Percentiles rank a stretch among this genome's conserved stretches.
Conservation (phyloP, 1,284 basidiomycete species). For the Ceratobasidium sp. region DNA sequence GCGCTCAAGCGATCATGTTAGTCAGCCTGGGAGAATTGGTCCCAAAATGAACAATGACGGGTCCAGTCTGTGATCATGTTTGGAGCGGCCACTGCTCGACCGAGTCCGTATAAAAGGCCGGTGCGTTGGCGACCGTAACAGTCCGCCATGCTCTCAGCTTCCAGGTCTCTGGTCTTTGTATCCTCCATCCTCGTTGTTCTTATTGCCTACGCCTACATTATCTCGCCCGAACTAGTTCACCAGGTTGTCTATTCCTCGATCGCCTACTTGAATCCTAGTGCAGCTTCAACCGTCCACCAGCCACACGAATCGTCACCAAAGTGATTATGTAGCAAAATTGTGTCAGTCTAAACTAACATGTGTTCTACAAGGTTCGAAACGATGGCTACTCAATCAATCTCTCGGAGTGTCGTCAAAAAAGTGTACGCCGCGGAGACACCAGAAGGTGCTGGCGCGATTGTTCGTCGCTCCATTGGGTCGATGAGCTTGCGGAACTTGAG, state of each 20-base stretch:
- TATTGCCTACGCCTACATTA: slow-evolving; percentile 38
- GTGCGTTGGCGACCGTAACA: slow-evolving; percentile 7
- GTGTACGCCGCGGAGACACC: slow-evolving; percentile 82
- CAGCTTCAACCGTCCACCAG: not conserved
- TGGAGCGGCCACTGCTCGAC: slow-evolving; percentile 19
- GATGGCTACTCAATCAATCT: slow-evolving; percentile 54
- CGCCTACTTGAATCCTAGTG: slow-evolving; percentile 12
- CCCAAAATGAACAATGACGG: slow-evolving; percentile 13
- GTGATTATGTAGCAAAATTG: not conserved
- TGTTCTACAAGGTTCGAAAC: not conserved
- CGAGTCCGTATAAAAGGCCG: slow-evolving; percentile 36
- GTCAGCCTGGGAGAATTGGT: not conserved
- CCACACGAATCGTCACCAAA: not conserved
- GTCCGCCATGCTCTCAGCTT: slow-evolving; percentile 18
- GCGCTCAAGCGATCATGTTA: not conserved
- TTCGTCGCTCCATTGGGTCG: slow-evolving; percentile 90
- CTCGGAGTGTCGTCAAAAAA: slow-evolving; percentile 77
- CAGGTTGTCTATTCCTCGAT: slow-evolving; percentile 27
- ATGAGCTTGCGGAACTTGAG: slow-evolving; percentile 80
- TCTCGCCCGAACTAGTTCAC: slow-evolving; percentile 24
- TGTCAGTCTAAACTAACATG: not conserved
- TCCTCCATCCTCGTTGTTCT: slow-evolving; percentile 25
- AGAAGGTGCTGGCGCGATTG: slow-evolving; percentile 89
- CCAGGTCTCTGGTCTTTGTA: slow-evolving; percentile 24
- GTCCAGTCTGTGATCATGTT: not conserved